Evolutionary conservation across 768 basidiomycete genomes (phyloP), one percentile per base, ranked within the genome.

Genomic region (Lentinula raphanica): DNA sequence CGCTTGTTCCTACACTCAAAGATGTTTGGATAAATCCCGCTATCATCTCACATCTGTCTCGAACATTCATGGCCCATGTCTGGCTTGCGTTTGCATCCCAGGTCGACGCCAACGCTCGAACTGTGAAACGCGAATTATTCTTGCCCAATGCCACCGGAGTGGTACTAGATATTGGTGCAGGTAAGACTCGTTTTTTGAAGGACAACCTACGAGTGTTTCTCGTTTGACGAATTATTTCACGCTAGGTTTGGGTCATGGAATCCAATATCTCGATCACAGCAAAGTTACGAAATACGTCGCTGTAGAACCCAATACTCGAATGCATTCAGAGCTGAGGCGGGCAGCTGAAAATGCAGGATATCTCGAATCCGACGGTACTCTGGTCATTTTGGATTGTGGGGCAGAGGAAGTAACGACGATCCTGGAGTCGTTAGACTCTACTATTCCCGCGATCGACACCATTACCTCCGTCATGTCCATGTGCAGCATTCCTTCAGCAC

Each of bases 221-320:
- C 28, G 21, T 15, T 35, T 13, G 32, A 45, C 21, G 35, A 11
- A 53, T 19, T n/a, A n/a, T 11, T 32, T 19, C 19, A 3, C 19
- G 9, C 35, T 32, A 88, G 88, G 85, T 0, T 74, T 81, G 56
- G 89, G 90, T 0, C 87, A 88, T 64, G 81, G 79, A 0, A 70
- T 78, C 13, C 74, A 73, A 28, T 90, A 91, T 62, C 78, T 92
- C 25, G 79, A 88, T 57, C 72, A 65, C 31, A 59, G 63, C 1
- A 72, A 70, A 28, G 83, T 90, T 17, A 78, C 81, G 1, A 82
- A 76, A 66, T 90, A 91, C 62, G 72, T 90, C 50, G 89, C 88
- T 1, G 67, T 91, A 4, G 89, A 90, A 63, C 89, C 90, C 8
- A 90, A 90, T 62, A 56, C 60, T 3, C 69, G 73, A 54, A 88